A percentile compares a stretch with the other conserved stretches of the same genome.
phyloP scores from a whole-genome alignment of 805 yeast genomes.

The Lipomyces starkeyi region DNA sequence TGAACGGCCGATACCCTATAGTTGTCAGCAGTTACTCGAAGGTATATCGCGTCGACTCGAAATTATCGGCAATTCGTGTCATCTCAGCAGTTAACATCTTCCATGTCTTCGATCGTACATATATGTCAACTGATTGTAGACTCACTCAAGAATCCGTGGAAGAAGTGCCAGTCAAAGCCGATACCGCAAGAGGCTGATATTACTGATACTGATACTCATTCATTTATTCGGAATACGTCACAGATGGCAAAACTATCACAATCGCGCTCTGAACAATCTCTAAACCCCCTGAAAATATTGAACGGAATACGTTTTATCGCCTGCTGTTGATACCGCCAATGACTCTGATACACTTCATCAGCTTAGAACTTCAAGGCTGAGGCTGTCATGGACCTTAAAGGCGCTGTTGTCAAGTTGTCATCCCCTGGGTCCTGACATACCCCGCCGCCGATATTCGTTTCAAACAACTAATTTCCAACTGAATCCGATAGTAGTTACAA shows the following conservation, averaged over 20 bases:
- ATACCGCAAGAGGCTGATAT: too few relatives aligned
- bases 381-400: not conserved
- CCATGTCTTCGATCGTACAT: not conserved
- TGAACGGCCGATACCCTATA: conserved; percentile 30
- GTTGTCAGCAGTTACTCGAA: conserved; percentile 12
- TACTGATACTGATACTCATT: too few relatives aligned
- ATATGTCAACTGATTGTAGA: too few relatives aligned
- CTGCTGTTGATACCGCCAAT: not conserved
- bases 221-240: too few relatives aligned
- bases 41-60: not conserved
- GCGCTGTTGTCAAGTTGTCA: not conserved
- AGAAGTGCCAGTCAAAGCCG: too few relatives aligned
- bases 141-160: too few relatives aligned
- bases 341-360: not conserved
- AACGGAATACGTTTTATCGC: not conserved
- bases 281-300: not conserved
- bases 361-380: not conserved
- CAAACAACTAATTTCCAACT: not conserved
- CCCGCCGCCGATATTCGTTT: not conserved
- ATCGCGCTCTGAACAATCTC: not conserved
- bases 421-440: not conserved
- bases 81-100: conserved; percentile 2
- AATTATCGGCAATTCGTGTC: conserved; percentile 1
- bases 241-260: too few relatives aligned
- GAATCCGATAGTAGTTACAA: not conserved